These are phyloP conservation scores for Suillus weaverae DNA, from an alignment of 768 basidiomycete species.

Conservation along the genomic window DNA sequence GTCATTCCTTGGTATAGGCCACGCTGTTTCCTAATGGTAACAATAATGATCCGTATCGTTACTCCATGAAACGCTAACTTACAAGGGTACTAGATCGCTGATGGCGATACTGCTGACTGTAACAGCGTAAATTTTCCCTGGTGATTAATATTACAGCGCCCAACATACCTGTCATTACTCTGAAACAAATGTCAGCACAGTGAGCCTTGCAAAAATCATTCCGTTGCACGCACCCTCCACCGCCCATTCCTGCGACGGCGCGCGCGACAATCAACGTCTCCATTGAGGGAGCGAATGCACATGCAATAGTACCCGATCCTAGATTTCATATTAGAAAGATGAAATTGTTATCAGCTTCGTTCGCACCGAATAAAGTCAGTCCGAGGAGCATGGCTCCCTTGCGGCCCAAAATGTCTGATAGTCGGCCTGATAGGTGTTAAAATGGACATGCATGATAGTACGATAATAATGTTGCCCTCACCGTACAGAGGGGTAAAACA, in stretches of 20 bases:
- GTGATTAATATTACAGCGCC: conserved; percentile 12
- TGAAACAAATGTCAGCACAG: conserved; percentile 35
- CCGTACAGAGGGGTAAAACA: conserved; percentile 92
- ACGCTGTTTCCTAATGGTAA: conserved; percentile 63
- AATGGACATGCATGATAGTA: conserved; percentile 6
- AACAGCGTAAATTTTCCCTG: conserved; percentile 17
- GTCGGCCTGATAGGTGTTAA: conserved; percentile 55
- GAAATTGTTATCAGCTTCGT: conserved; percentile 15
- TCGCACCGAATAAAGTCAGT: conserved; percentile 75
- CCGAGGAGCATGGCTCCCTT: conserved; percentile 87
- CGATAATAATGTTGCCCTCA: conserved; percentile 27
- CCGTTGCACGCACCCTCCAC: conserved; percentile 71
- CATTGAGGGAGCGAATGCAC: conserved; percentile 89
- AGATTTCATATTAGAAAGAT: conserved; percentile 20
- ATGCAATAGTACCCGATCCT: conserved; percentile 83
- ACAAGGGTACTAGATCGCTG: conserved; percentile 89
- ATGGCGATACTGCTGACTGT: conserved; percentile 82
- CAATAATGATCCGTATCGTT: neutral
- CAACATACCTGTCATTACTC: conserved; percentile 77
- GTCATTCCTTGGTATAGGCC: conserved; percentile 92
- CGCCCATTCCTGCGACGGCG: conserved; percentile 88
- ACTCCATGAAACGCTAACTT: conserved; percentile 29
- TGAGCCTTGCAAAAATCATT: neutral
- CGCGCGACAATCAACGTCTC: conserved; percentile 75
- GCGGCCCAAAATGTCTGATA: conserved; percentile 83